Evolutionary conservation across 2,329 filamentous ascomycete species (phyloP).

Genomic region (Emmonsiellopsis sp.): DNA sequence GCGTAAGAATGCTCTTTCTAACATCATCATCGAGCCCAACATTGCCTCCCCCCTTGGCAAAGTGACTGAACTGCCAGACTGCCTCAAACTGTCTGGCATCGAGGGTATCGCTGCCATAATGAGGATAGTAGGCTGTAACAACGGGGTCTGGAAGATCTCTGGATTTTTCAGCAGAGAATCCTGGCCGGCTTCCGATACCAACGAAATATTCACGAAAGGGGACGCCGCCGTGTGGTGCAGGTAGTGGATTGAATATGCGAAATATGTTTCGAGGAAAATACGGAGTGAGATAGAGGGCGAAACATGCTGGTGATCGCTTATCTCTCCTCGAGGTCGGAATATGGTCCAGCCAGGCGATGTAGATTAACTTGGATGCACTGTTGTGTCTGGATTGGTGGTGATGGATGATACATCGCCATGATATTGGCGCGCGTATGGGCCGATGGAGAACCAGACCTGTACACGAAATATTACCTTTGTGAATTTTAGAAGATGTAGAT

Average conservation of each 20-base stretch:
- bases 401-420: neutral
- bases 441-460: too few species aligned
- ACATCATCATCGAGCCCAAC: neutral
- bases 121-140: conserved; percentile 4
- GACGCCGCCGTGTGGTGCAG: neutral
- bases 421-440: neutral
- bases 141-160: neutral
- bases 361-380: conserved; percentile 4
- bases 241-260: conserved; percentile 3
- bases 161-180: neutral
- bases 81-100: conserved; percentile 3
- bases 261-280: conserved; percentile 7
- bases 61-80: conserved; percentile 6
- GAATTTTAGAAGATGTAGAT: too few species aligned
- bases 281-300: conserved; percentile 1
- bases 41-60: neutral
- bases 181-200: neutral
- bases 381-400: neutral
- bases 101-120: neutral
- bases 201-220: conserved; percentile 4
- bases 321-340: neutral
- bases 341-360: neutral
- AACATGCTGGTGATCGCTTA: neutral
- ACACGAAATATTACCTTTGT: too few species aligned
- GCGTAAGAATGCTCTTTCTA: conserved; percentile 1